These are phyloP conservation scores for Nitzschia putrida DNA, from an alignment of 108 stramenopile species.

Conservation along the genomic window DNA sequence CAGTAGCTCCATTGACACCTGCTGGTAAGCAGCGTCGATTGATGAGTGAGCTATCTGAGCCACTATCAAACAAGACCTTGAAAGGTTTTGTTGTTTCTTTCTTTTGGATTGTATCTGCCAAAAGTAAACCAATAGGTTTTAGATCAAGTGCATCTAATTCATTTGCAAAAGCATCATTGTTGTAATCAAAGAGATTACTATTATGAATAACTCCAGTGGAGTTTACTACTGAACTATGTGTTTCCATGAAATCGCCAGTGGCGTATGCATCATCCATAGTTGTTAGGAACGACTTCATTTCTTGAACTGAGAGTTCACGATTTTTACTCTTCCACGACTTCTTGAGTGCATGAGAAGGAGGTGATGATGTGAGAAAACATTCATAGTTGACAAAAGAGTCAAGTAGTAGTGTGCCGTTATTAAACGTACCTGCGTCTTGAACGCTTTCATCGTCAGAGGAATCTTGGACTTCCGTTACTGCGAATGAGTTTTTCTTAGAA, in stretches of 20 bases:
- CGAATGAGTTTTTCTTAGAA: neutral
- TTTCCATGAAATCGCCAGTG: neutral
- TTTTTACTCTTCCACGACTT: neutral
- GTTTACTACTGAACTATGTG: neutral
- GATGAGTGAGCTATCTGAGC: neutral
- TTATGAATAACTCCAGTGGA: neutral
- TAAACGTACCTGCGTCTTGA: neutral
- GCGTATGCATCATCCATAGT: neutral
- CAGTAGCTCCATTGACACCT: neutral
- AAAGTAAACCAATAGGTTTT: neutral
- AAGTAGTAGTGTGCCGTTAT: neutral
- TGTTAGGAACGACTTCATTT: neutral
- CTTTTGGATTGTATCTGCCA: neutral
- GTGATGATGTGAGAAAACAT: too few species aligned
- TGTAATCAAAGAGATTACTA: neutral
- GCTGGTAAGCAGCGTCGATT: neutral
- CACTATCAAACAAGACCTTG: conserved; percentile 1
- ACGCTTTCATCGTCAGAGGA: neutral
- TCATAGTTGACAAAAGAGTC: too few species aligned
- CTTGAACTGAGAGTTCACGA: neutral
- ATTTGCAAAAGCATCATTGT: neutral
- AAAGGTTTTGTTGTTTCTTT: neutral
- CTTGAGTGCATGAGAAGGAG: too few species aligned
- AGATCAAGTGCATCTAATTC: neutral
- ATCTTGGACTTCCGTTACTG: neutral